Evolutionary conservation across 2,329 filamentous ascomycete genomes (phyloP), one percentile per base, ranked within the genome.

Genomic region (Fusarium chaquense): DNA sequence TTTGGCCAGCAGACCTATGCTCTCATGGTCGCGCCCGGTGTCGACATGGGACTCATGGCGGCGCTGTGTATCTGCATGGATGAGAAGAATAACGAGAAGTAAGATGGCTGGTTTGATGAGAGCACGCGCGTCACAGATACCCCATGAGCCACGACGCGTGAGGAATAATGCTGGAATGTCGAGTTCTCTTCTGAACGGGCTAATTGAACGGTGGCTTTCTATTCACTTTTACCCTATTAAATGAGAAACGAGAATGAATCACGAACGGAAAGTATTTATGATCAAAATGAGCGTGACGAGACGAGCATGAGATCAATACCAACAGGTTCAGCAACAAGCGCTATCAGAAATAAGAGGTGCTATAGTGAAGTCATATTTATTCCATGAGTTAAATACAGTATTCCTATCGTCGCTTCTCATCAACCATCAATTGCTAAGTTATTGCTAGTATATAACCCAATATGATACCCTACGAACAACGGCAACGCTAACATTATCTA

Each of bases 41-140:
- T 91, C 9, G 90, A 93, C 73, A 83, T 91, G 78, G 85, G 88
- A 6, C 74, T 92, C 47, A 85, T 92, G 69, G 87, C 84, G 0
- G 90, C 90, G 13, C 81, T 92, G 73, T 92, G 89, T 74, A 88
- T 93, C 54, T 89, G 86, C 64, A 79, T 92, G 63, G 90, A 92
- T 68, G 89, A 92, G 83, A 86, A 85, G 80, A 86, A 90, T 36
- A 79, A 79, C 26, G 78, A 80, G 16, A 61, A 51, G 8, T 64
- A 60, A 11, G 9, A 5, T 22, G 8, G 16, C 13, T 24, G 15
- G 5, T 9, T 20, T 26, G 16, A 43, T 9, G 44, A 46, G n/a
- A 50, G 6, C 2, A 26, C 16, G 30, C 18, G 26, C 44, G 24
- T 38, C 40, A 67, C 63, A 52, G 56, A 70, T 70, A 55, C 62